Base-by-base conservation (phyloP, 345 rosid genomes). In the Ricinus communis region DNA sequence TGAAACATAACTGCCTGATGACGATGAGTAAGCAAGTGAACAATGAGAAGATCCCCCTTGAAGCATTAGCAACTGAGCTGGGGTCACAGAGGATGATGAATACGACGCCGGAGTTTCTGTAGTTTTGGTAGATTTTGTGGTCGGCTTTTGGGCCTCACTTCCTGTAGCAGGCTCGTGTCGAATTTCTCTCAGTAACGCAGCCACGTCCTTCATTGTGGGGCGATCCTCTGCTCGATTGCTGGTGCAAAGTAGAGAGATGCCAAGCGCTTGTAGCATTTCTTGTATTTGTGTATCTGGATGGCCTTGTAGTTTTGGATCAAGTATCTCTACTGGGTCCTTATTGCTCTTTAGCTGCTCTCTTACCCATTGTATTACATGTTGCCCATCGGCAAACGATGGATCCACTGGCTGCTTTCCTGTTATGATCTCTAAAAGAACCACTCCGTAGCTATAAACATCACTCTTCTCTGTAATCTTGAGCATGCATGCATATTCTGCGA, bases 151-250 rank as follows among this genome's bases (percentile, higher is more conserved):
- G 75, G 71, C 62, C 52, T 83, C 87, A 40, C 58, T 49, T 5
- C 81, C 85, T 0, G 9, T 19, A 1, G 50, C 0, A 9, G 78
- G 71, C 13, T 85, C 94, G 9, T 89, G 88, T 15, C 85, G 86
- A 28, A 93, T 88, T 74, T 87, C 97, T 49, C 70, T 83, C 54
- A 91, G 72, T 52, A 93, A 73, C 5, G 87, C 97, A 6, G 90
- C 96, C 19, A 91, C 96, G 31, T 93, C 98, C 77, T 91, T 93
- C 96, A 91, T 91, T 18, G 88, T 77, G n/a, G 98, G 98, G 1
- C 97, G 96, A 60, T 93, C 97, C 3, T 86, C 87, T 1, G 86
- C 70, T 8, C 89, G 85, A 66, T 81, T 88, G 82, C 88, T 89
- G 0, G 91, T 89, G 77, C 96, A 93, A 0, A 93, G 86, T 24